Base-by-base conservation (phyloP, 1,284 basidiomycete genomes). In the Flammula alnicola region DNA sequence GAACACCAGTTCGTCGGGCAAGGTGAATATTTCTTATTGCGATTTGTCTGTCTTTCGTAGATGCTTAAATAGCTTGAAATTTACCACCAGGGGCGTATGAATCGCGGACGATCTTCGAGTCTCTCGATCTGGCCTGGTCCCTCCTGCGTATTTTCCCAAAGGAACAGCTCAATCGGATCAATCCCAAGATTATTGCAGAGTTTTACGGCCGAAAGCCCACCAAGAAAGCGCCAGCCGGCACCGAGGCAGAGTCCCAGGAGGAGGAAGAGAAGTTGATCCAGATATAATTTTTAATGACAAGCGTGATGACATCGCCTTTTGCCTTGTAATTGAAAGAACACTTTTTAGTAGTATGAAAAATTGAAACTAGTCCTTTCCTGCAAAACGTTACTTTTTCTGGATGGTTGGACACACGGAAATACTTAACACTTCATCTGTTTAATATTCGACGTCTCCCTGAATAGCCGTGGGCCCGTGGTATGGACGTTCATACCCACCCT, bases 81-180 rank as follows among this genome's bases (percentile, higher is more conserved):
- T n/a, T n/a, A n/a, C n/a, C n/a, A n/a, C n/a, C n/a, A 91, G 93
- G 95, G 49, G 81, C 91, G 16, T 98, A 98, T 73, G 97, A 99
- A 76, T 88, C 94, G 42, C 86, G 97, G 52, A 93, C 93, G 45
- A 93, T 99, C 75, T 98, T 98, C 69, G 96, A 99, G 63, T 96
- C 93, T 48, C 83, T 99, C 49, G 97, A 99, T 73, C 80, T 99
- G 47, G 97, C 95, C 16, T 99, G 97, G 97, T 90, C 90, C 26
- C 75, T 99, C 51, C 81, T 99, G 60, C 88, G 97, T 60, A 97
- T 97, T 72, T 98, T 99, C 91, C 97, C 97, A 61, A 96, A 97
- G 76, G 96, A 98, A 74, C 93, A 95, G 73, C 82, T 99, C 57
- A 98, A 98, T 78, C 89, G 96, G 62, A 93, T 95, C 77, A 93